Conservation (phyloP, 2,329 filamentous ascomycete genomes). For the Colletotrichum spaethianum region DNA sequence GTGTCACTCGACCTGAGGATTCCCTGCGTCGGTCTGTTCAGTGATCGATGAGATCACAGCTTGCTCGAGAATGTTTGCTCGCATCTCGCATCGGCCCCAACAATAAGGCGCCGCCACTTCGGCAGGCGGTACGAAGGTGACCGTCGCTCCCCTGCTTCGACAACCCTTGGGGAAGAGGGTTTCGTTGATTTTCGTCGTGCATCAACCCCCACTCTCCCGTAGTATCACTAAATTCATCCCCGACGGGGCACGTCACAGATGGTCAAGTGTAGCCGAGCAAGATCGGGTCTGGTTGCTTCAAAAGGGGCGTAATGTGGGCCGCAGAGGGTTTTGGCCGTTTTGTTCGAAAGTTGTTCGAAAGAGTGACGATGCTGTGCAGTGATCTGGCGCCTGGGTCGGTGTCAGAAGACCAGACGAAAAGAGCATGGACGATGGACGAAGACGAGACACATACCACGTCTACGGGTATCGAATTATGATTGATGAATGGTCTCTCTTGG, state of each 20-base stretch:
- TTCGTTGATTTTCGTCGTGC: conserved; percentile 1
- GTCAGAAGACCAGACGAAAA: conserved; percentile 29
- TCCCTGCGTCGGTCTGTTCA: background rate
- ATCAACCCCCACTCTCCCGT: conserved; percentile 14
- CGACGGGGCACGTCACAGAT: conserved; percentile 8
- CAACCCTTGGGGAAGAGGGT: background rate
- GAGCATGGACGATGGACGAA: background rate
- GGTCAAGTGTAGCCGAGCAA: conserved; percentile 24
- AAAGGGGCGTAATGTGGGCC: background rate
- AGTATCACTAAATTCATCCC: conserved; percentile 5
- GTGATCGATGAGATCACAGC: background rate
- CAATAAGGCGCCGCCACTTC: background rate
- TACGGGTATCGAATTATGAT: background rate
- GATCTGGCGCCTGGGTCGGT: conserved; percentile 11
- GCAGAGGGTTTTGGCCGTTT: background rate
- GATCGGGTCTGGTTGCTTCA: conserved; percentile 30
- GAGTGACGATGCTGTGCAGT: conserved; percentile 12
- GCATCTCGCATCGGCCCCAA: conserved; percentile 7
- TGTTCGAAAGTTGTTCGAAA: background rate
- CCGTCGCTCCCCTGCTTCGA: background rate
- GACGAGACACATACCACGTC: conserved; percentile 13
- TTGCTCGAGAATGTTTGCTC: background rate
- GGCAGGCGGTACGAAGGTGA: background rate
- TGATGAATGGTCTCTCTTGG: background rate
- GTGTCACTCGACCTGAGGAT: background rate